These are phyloP conservation scores for Phytophthora fragariae DNA, from an alignment of 352 stramenopile genomes.

Conservation along the genomic window DNA sequence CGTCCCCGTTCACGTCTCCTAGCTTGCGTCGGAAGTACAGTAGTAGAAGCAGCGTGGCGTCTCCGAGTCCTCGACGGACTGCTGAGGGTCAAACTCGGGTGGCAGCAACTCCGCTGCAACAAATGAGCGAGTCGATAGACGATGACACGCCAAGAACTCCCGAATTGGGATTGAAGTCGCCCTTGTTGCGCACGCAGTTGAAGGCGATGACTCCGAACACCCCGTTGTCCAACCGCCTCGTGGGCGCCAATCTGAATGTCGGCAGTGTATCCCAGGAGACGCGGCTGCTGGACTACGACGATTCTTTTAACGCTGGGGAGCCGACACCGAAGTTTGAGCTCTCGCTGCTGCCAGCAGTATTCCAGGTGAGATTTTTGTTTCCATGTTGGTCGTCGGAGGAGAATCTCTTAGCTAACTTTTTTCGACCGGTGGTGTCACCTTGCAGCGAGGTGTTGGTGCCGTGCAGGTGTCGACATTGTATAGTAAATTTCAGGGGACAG, in stretches of 20 bases:
- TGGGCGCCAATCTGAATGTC: conserved; percentile 78
- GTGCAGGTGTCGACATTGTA: conserved; percentile 88
- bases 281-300: conserved; percentile 72
- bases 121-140: conserved; percentile 44
- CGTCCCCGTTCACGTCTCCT: conserved; percentile 43
- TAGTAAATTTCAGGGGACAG: conserved; percentile 79
- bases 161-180: conserved; percentile 77
- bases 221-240: conserved; percentile 83
- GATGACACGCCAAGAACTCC: conserved; percentile 72
- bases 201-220: conserved; percentile 88
- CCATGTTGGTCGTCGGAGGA: neutral
- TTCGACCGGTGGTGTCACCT: conserved; percentile 8
- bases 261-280: conserved; percentile 76
- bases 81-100: conserved; percentile 11
- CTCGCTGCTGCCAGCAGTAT: conserved; percentile 69
- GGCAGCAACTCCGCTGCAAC: conserved; percentile 31
- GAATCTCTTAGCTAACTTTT: conserved; percentile 13
- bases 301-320: conserved; percentile 69
- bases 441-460: conserved; percentile 75
- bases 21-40: conserved; percentile 81
- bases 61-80: conserved; percentile 38
- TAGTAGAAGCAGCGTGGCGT: conserved; percentile 56
- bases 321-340: conserved; percentile 79
- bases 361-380: conserved; percentile 60
- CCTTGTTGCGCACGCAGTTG: conserved; percentile 78